Percentiles rank a stretch among this genome's conserved stretches.
Conservation (phyloP, 257 asterid genomes). For the Ajuga chamaepitys region DNA sequence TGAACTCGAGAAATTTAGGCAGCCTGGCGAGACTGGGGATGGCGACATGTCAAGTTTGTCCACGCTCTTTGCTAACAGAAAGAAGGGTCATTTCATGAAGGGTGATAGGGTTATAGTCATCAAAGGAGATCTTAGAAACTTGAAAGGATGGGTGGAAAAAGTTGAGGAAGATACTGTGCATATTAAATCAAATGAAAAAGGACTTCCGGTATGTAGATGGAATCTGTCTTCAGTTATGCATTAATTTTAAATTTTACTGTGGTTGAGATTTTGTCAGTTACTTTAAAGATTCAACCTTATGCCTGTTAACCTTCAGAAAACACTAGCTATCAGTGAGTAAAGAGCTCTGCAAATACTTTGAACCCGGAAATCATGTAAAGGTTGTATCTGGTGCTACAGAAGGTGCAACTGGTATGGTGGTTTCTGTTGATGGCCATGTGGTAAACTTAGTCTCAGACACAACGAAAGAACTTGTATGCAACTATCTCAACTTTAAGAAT, state of each 20-base stretch:
- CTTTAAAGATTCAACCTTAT: neutral
- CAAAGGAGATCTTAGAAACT: slow-evolving; percentile 87
- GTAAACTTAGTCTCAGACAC: slow-evolving; percentile 93
- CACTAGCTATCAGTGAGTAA: slow-evolving; percentile 77
- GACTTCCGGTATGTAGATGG: slow-evolving; percentile 52
- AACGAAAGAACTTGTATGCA: slow-evolving; percentile 85
- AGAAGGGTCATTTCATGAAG: slow-evolving; percentile 94
- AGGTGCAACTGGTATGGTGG: slow-evolving; percentile 99
- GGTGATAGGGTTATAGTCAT: slow-evolving; percentile 88
- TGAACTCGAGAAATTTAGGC: slow-evolving; percentile 94
- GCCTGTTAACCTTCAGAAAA: slow-evolving; percentile 39
- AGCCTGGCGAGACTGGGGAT: slow-evolving; percentile 71
- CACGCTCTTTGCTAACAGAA: slow-evolving; percentile 76
- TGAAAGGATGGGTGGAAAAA: slow-evolving; percentile 88
- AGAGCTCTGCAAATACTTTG: slow-evolving; percentile 93
- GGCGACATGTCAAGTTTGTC: slow-evolving; percentile 79
- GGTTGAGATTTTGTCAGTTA: neutral
- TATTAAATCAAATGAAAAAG: slow-evolving; percentile 75
- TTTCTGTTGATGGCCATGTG: slow-evolving; percentile 91
- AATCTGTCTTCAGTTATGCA: neutral
- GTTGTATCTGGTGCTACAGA: slow-evolving; percentile 87
- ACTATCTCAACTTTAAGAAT: neutral
- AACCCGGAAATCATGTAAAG: slow-evolving; percentile 92
- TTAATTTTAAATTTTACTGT: neutral
- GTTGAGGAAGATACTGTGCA: slow-evolving; percentile 96